phyloP scores from a whole-genome alignment of 169 alveolate species.

The Babesia bovis region DNA sequence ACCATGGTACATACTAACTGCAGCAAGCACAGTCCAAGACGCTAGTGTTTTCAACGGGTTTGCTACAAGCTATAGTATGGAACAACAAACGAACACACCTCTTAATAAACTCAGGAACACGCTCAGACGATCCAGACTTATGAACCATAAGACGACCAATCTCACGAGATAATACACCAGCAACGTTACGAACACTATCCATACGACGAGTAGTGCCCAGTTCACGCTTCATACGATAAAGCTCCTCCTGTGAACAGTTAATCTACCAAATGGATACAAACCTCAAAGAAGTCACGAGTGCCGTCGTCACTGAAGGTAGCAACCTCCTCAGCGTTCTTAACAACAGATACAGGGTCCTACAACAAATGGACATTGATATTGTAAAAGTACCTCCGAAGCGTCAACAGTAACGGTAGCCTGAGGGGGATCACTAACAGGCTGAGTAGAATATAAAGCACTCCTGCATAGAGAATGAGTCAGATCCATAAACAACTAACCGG shows the following conservation, averaged over 20 bases:
- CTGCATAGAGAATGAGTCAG: neutral
- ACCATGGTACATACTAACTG: neutral
- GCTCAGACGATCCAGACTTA: neutral
- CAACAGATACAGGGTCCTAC: conserved; percentile 39
- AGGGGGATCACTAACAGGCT: conserved; percentile 43
- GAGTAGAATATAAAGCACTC: conserved; percentile 60
- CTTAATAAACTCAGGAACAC: conserved; percentile 1
- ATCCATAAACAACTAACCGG: neutral
- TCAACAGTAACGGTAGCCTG: conserved; percentile 53
- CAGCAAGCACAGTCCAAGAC: conserved; percentile 10
- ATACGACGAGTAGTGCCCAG: neutral
- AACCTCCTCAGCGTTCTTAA: conserved; percentile 37
- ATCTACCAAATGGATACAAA: neutral
- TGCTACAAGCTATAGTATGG: too few relatives aligned
- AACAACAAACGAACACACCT: too few relatives aligned
- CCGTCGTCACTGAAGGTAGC: conserved; percentile 52
- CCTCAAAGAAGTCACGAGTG: conserved; percentile 54
- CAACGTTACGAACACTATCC: neutral
- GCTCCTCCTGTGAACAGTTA: conserved; percentile 44
- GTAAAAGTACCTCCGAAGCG: conserved; percentile 41
- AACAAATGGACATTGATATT: neutral
- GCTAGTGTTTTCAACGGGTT: neutral
- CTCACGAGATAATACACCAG: neutral
- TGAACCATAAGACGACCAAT: conserved; percentile 14
- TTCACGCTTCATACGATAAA: conserved; percentile 53